Conservation (phyloP, 371 early-diverging fungal genomes). For the Entomophthora muscae region DNA sequence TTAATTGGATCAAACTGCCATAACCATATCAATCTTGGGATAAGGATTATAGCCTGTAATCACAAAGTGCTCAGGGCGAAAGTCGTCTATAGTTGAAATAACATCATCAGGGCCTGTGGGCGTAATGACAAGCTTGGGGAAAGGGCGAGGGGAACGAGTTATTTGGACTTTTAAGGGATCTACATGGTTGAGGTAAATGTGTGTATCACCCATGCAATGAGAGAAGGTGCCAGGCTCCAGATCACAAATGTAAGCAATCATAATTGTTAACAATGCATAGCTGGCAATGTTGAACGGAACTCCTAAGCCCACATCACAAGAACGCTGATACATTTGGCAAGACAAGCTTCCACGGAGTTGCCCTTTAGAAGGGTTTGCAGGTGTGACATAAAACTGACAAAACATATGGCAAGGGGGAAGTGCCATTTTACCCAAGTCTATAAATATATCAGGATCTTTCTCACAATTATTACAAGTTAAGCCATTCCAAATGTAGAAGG, state of each 20-base stretch:
- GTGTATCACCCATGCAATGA: slow-evolving; percentile 95
- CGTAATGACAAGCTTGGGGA: slow-evolving; percentile 66
- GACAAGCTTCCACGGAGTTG: slow-evolving; percentile 27
- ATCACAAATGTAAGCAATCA: slow-evolving; percentile 87
- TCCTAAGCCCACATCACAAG: slow-evolving; percentile 97
- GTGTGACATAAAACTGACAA: slow-evolving; percentile 81
- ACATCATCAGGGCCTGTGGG: slow-evolving; percentile 13
- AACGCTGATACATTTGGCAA: slow-evolving; percentile 96
- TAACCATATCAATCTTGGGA: slow-evolving; percentile 85
- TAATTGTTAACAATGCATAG: slow-evolving; percentile 85
- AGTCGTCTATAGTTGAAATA: slow-evolving; percentile 61
- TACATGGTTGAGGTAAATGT: slow-evolving; percentile 91
- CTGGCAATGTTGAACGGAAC: slow-evolving; percentile 99
- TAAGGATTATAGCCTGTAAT: slow-evolving; percentile 81
- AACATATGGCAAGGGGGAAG: slow-evolving; percentile 94
- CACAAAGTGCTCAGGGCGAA: slow-evolving; percentile 69
- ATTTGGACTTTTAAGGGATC: slow-evolving; percentile 77
- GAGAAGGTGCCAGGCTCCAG: slow-evolving; percentile 82
- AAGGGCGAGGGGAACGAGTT: slow-evolving; percentile 60
- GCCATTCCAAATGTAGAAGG: slow-evolving; percentile 1
- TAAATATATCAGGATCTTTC: background rate
- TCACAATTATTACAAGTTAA: too few species aligned
- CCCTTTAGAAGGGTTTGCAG: slow-evolving; percentile 19
- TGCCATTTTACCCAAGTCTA: slow-evolving; percentile 68
- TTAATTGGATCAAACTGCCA: slow-evolving; percentile 54